Conservation (phyloP, 225 moss, liverwort and hornwort genomes). For the Sphagnum contortum region DNA sequence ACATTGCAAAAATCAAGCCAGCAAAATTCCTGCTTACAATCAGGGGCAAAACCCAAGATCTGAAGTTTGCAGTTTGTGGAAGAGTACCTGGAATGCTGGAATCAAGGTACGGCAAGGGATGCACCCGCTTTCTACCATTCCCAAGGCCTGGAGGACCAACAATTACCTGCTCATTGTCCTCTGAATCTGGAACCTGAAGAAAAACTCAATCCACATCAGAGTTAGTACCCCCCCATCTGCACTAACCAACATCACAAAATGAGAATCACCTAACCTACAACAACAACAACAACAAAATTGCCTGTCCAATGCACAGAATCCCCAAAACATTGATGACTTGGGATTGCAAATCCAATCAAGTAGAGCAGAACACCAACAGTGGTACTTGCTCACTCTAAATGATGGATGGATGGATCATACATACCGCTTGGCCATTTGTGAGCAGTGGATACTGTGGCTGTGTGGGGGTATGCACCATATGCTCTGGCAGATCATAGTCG, state of each 20-base stretch:
- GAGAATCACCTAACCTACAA: not conserved
- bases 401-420: not conserved
- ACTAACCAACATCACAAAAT: too few species aligned
- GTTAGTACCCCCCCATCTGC: too few species aligned
- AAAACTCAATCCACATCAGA: too few species aligned
- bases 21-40: too few species aligned
- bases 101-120: slow-evolving; percentile 66
- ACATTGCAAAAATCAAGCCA: too few species aligned
- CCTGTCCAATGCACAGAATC: not conserved
- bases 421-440: slow-evolving; percentile 66
- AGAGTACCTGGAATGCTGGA: slow-evolving; percentile 59
- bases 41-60: too few species aligned
- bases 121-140: slow-evolving; percentile 67
- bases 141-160: slow-evolving; percentile 68
- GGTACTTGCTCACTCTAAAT: too few species aligned
- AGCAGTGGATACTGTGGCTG: slow-evolving; percentile 74
- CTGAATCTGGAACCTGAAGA: too few species aligned
- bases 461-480: slow-evolving; percentile 50
- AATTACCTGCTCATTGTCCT: slow-evolving; percentile 26
- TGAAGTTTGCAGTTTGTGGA: too few species aligned
- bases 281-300: not conserved
- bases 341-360: not conserved
- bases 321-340: not conserved
- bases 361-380: too few species aligned
- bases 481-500: slow-evolving; percentile 66